Conservation (phyloP, 495 filamentous ascomycete genomes). For the Glarea lozoyensis region DNA sequence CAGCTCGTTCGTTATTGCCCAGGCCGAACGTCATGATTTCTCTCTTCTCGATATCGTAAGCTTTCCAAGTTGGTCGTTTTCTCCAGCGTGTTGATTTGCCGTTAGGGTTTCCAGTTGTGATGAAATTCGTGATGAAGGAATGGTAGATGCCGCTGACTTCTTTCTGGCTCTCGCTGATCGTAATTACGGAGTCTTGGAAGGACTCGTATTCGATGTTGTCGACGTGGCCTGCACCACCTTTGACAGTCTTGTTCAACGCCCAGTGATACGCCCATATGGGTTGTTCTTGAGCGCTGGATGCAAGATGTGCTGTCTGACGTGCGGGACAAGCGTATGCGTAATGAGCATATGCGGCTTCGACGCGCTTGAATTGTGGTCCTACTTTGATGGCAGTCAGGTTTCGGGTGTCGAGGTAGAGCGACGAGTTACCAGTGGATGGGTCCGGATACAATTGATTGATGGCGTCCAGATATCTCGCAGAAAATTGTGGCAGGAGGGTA, state of each 20-base stretch:
- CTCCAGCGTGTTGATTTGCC: constrained; percentile 11
- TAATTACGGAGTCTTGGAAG: constrained; percentile 35
- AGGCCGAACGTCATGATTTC: constrained; percentile 48
- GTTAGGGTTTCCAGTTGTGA: constrained; percentile 41
- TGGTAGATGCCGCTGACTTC: constrained; percentile 43
- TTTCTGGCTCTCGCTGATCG: constrained; percentile 32
- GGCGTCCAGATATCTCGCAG: constrained; percentile 33
- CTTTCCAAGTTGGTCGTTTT: constrained; percentile 7
- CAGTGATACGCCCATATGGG: constrained; percentile 50
- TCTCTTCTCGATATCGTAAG: background rate
- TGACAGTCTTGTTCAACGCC: constrained; percentile 38
- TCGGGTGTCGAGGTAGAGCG: constrained; percentile 30
- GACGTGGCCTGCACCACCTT: constrained; percentile 48
- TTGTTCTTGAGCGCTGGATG: constrained; percentile 26
- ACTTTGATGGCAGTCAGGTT: constrained; percentile 25
- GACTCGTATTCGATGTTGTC: constrained; percentile 51
- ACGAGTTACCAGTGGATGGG: constrained; percentile 25
- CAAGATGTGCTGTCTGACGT: constrained; percentile 46
- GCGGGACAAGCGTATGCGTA: constrained; percentile 61
- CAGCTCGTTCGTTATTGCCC: constrained; percentile 52
- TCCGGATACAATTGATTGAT: constrained; percentile 51
- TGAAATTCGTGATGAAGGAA: constrained; percentile 47
- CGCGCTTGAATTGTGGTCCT: constrained; percentile 47
- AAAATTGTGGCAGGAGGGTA: constrained; percentile 44
- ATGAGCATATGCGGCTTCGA: constrained; percentile 54